Percentiles rank a stretch among this genome's conserved stretches.
Conservation (phyloP, 2,329 filamentous ascomycete species). For the Diaporthe sp. region DNA sequence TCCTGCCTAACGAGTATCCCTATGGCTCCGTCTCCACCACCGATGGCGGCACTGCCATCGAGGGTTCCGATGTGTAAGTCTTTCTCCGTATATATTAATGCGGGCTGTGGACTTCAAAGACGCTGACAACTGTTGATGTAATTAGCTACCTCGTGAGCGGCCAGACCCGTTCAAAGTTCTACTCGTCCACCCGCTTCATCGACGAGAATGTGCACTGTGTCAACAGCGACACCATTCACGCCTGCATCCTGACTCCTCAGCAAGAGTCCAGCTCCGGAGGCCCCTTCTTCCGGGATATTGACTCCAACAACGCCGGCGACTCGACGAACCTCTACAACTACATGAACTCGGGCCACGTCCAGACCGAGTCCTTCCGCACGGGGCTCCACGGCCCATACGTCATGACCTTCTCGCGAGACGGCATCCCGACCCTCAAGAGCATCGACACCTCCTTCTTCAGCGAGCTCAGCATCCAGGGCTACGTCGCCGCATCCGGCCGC, state of each 20-base stretch:
- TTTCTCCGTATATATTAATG: not conserved
- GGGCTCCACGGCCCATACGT: conserved; percentile 73
- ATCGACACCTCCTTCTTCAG: conserved; percentile 70
- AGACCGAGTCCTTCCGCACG: conserved; percentile 68
- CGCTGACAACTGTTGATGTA: not conserved
- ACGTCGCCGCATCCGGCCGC: conserved; percentile 62
- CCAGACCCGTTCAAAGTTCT: conserved; percentile 74
- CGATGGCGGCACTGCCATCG: conserved; percentile 60
- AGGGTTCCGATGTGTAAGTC: conserved; percentile 57
- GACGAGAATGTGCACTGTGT: conserved; percentile 70
- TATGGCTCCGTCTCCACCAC: conserved; percentile 63
- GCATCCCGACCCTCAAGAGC: conserved; percentile 57
- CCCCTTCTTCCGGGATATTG: conserved; percentile 69
- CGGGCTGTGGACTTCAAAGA: no score
- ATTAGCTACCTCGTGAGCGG: conserved; percentile 60
- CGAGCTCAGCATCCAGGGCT: conserved; percentile 65
- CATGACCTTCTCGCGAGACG: conserved; percentile 67
- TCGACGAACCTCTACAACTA: conserved; percentile 70
- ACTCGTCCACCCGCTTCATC: conserved; percentile 72
- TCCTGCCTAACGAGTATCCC: conserved; percentile 51
- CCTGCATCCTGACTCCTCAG: conserved; percentile 53
- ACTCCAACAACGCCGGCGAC: conserved; percentile 66
- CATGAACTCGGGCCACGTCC: conserved; percentile 71
- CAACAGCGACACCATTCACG: conserved; percentile 49
- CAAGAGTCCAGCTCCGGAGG: conserved; percentile 69